phyloP scores from a whole-genome alignment of 208 protist species.

The Tritrichomonas foetus region DNA sequence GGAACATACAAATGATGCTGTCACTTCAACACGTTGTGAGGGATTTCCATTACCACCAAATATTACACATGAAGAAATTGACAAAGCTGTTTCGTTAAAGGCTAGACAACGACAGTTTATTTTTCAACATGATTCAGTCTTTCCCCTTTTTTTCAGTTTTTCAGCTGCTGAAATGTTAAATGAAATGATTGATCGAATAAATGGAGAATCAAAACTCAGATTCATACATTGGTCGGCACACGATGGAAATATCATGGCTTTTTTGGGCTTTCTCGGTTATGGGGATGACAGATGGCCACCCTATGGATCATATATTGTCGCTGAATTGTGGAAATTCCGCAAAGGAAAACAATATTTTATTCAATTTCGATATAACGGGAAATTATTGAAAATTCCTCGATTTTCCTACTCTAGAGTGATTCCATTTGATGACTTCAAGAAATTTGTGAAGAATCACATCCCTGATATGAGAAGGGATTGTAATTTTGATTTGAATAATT shows the following conservation, averaged over 20 bases:
- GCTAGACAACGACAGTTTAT: neutral
- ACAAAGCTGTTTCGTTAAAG: neutral
- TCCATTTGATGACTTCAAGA: neutral
- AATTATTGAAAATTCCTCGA: neutral
- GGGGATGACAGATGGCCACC: neutral
- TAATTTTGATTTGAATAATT: neutral
- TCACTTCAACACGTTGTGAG: neutral
- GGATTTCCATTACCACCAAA: neutral
- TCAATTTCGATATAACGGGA: neutral
- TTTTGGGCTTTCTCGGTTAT: neutral
- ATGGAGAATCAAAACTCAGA: neutral
- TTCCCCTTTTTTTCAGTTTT: neutral
- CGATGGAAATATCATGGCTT: slow-evolving; percentile 8
- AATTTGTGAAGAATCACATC: neutral
- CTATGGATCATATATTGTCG: neutral
- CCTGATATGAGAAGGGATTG: neutral
- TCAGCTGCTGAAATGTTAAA: neutral
- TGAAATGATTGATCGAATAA: neutral
- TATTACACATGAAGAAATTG: neutral
- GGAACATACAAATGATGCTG: neutral
- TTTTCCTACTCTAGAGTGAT: neutral
- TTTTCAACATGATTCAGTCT: neutral
- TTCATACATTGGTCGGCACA: slow-evolving; percentile 33
- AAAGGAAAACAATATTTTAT: neutral
- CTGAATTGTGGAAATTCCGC: neutral